These are phyloP conservation scores for Coriaria nepalensis DNA, from an alignment of 306 rosid species.

Conservation along the genomic window DNA sequence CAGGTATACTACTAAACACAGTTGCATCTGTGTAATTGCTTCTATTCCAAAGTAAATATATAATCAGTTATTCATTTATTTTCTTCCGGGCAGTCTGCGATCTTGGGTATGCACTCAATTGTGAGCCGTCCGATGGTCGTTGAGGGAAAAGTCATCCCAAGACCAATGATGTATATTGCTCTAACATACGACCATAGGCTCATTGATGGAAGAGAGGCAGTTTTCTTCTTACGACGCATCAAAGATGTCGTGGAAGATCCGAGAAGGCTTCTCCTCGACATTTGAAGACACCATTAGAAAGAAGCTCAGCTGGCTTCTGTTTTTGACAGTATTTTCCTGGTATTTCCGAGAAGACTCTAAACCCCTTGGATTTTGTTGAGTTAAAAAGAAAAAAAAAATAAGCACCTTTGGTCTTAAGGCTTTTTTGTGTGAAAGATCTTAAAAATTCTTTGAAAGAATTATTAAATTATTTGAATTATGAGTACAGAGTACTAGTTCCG, in stretches of 20 bases:
- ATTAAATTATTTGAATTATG: no score
- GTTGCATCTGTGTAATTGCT: not conserved
- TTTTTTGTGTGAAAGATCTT: no score
- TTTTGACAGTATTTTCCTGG: not conserved
- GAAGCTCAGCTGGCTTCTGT: constrained; percentile 7
- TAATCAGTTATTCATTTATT: not conserved
- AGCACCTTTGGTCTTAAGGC: no score
- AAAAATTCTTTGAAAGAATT: no score
- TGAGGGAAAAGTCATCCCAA: constrained; percentile 51
- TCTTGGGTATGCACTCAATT: constrained; percentile 86
- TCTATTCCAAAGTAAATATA: no score
- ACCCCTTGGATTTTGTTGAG: no score
- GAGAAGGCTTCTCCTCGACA: constrained; percentile 64
- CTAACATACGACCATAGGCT: constrained; percentile 75
- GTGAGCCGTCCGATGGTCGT: constrained; percentile 60
- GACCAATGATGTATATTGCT: constrained; percentile 74
- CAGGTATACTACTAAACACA: constrained; percentile 36
- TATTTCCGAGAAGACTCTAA: no score
- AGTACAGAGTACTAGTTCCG: no score
- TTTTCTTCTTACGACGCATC: constrained; percentile 65
- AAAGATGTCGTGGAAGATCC: constrained; percentile 71
- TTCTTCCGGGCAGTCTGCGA: constrained; percentile 50
- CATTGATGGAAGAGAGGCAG: constrained; percentile 92
- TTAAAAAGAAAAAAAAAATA: no score
- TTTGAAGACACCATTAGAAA: constrained; percentile 19